Conservation (phyloP, 2,329 filamentous ascomycete genomes). For the Aureobasidium musti region DNA sequence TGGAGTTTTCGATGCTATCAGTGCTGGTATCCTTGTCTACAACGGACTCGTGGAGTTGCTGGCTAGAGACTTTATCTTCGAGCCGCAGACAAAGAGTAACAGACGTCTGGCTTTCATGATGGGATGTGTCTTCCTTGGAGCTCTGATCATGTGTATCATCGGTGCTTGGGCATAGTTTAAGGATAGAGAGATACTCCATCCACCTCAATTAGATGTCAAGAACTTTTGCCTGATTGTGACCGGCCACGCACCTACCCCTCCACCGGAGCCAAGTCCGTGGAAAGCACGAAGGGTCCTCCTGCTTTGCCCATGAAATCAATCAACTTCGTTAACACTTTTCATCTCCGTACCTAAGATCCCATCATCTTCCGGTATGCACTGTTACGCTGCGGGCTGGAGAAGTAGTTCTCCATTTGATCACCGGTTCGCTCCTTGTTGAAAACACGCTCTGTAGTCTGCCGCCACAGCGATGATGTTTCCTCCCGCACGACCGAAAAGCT, state of each 20-base stretch:
- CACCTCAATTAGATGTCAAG: too few relatives aligned
- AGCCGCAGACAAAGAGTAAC: slow-evolving; percentile 83
- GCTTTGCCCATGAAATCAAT: too few relatives aligned
- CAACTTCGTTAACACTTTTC: too few relatives aligned
- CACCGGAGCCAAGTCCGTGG: not conserved
- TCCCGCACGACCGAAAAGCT: not conserved
- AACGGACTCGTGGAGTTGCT: slow-evolving; percentile 52
- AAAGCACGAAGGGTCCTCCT: not conserved
- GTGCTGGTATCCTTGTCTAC: slow-evolving; percentile 54
- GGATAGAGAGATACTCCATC: too few relatives aligned
- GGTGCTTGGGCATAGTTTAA: slow-evolving; percentile 73
- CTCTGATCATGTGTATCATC: slow-evolving; percentile 74
- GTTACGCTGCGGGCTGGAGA: too few relatives aligned
- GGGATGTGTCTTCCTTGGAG: slow-evolving; percentile 75
- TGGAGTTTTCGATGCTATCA: slow-evolving; percentile 85
- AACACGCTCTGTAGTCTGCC: not conserved
- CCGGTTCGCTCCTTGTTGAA: too few relatives aligned
- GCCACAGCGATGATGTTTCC: not conserved
- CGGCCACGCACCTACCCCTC: not conserved
- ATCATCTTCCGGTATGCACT: too few relatives aligned
- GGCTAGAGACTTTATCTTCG: slow-evolving; percentile 58
- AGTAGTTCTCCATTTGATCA: too few relatives aligned
- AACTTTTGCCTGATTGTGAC: too few relatives aligned
- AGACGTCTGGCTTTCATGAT: slow-evolving; percentile 91
- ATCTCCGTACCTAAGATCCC: too few relatives aligned